phyloP scores from a whole-genome alignment of 2,329 filamentous ascomycete species.

The Curvularia sp. region DNA sequence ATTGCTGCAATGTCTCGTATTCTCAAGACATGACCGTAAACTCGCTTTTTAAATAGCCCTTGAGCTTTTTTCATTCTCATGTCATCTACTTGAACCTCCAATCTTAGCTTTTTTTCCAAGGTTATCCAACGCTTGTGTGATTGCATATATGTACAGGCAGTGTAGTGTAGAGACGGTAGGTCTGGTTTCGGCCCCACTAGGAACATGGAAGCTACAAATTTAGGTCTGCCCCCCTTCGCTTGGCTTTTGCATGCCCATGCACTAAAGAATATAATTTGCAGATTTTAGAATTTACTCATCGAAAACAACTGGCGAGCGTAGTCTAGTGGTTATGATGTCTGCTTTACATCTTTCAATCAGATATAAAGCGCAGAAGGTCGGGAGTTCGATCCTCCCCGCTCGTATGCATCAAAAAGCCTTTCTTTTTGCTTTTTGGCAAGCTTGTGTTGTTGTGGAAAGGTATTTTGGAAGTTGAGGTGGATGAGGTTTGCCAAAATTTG shows the following conservation, averaged over 20 bases:
- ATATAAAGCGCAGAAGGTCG: constrained; percentile 48
- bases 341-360: constrained; percentile 40
- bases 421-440: constrained; percentile 21
- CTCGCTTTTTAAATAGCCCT: background rate
- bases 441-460: background rate
- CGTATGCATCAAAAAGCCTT: constrained; percentile 31
- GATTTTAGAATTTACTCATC: background rate
- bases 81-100: background rate
- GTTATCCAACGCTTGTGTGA: background rate
- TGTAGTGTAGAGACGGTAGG: background rate
- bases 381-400: constrained; percentile 48
- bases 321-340: constrained; percentile 50
- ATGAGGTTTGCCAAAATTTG: background rate
- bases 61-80: background rate
- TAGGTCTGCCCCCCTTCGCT: background rate
- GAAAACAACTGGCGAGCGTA: constrained; percentile 19
- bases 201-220: background rate
- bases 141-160: background rate
- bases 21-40: background rate
- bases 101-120: background rate
- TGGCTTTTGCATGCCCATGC: too few relatives aligned
- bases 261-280: background rate
- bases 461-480: background rate
- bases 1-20: background rate
- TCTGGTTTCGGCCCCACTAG: background rate